phyloP scores from a whole-genome alignment of 306 rosid genomes.

The Sesbania bispinosa region DNA sequence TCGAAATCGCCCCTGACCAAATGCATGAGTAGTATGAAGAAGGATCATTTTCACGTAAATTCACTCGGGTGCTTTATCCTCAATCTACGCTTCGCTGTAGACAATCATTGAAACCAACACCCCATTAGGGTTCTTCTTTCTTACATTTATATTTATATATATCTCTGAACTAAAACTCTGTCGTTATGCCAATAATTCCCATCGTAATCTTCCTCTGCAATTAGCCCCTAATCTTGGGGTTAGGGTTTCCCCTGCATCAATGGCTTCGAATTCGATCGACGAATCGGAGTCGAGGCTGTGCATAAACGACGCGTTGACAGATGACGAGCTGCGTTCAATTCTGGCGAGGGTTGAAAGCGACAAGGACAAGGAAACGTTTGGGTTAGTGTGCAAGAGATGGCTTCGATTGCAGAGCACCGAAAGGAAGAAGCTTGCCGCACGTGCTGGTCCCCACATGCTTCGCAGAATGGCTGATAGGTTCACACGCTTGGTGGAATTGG shows the following conservation, averaged over 20 bases:
- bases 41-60: neutral
- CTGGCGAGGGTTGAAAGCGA: conserved; percentile 59
- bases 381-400: conserved; percentile 90
- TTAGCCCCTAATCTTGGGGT: conserved; percentile 15
- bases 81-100: neutral
- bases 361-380: conserved; percentile 76
- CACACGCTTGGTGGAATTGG: conserved; percentile 64
- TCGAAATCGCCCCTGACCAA: neutral
- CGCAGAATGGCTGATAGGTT: conserved; percentile 80
- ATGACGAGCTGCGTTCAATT: conserved; percentile 82
- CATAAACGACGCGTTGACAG: conserved; percentile 65
- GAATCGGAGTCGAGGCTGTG: conserved; percentile 26
- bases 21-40: neutral
- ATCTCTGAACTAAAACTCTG: neutral
- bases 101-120: neutral
- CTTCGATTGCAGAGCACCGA: conserved; percentile 82
- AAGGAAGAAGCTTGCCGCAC: conserved; percentile 84
- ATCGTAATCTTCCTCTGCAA: too few relatives aligned
- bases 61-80: neutral
- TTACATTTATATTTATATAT: neutral
- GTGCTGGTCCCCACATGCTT: conserved; percentile 92
- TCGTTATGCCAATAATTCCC: neutral
- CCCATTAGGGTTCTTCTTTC: too few relatives aligned
- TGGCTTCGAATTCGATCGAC: conserved; percentile 36
- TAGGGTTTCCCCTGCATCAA: conserved; percentile 33